phyloP scores from a whole-genome alignment of 148 eudicot species.

The Chenopodium suecicum region DNA sequence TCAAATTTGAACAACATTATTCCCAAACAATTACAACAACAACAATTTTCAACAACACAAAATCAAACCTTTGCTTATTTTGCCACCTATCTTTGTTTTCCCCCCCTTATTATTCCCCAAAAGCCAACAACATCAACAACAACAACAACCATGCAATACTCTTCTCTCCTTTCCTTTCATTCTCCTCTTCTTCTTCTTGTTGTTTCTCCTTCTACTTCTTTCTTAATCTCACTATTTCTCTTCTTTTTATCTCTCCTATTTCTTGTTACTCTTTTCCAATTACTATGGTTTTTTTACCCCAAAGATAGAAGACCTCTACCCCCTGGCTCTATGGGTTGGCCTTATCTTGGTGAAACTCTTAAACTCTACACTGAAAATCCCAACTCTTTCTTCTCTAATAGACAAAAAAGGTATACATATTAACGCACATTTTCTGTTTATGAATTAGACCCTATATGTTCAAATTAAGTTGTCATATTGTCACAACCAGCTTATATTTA shows the following conservation, averaged over 20 bases:
- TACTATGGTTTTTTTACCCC: slow-evolving; percentile 26
- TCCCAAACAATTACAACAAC: slow-evolving; percentile 8
- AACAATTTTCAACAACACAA: neutral
- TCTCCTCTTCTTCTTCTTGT: neutral
- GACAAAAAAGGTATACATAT: slow-evolving; percentile 46
- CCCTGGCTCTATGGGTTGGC: slow-evolving; percentile 95
- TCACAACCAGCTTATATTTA: neutral
- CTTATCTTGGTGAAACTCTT: slow-evolving; percentile 91
- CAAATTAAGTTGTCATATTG: neutral
- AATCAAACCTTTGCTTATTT: neutral
- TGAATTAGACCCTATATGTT: too few relatives aligned
- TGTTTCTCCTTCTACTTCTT: slow-evolving; percentile 5
- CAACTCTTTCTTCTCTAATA: slow-evolving; percentile 66
- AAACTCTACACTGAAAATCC: slow-evolving; percentile 82
- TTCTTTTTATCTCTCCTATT: slow-evolving; percentile 16
- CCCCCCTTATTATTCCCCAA: neutral
- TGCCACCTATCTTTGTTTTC: slow-evolving; percentile 20
- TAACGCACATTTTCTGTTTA: too few relatives aligned
- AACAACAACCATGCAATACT: slow-evolving; percentile 22
- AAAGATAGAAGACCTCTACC: slow-evolving; percentile 39
- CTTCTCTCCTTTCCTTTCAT: slow-evolving; percentile 5
- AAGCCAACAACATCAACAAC: neutral
- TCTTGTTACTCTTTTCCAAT: slow-evolving; percentile 18
- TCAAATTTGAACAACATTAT: slow-evolving; percentile 23
- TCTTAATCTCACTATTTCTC: slow-evolving; percentile 12